Percentiles rank a stretch among this genome's conserved stretches.
These are phyloP conservation scores for Tolypocladium ovalisporum DNA, from an alignment of 2,329 filamentous ascomycete genomes.

Conservation along the genomic window DNA sequence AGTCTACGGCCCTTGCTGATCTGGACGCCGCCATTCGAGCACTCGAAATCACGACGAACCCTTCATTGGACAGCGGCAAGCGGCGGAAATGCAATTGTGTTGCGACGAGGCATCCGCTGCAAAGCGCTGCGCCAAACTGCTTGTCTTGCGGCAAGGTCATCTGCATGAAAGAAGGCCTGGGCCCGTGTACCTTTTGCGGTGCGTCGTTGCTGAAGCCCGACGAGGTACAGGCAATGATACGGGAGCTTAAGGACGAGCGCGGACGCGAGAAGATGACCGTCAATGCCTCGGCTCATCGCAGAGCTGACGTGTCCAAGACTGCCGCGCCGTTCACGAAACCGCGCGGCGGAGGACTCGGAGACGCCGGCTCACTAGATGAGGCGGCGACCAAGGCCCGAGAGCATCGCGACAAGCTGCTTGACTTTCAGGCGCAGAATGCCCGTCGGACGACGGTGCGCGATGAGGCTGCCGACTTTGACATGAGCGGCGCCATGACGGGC, in stretches of 20 bases:
- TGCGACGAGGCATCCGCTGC: conserved; percentile 74
- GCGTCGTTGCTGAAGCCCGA: conserved; percentile 57
- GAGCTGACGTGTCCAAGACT: conserved; percentile 51
- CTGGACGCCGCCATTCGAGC: conserved; percentile 74
- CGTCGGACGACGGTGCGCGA: conserved; percentile 75
- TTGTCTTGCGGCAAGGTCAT: conserved; percentile 88
- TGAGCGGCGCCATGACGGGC: conserved; percentile 31
- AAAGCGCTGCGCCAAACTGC: conserved; percentile 89
- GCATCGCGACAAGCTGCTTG: conserved; percentile 71
- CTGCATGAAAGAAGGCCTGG: conserved; percentile 86
- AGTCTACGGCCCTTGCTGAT: conserved; percentile 61
- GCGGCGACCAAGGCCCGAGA: conserved; percentile 60
- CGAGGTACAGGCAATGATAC: conserved; percentile 79
- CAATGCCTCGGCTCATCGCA: conserved; percentile 61
- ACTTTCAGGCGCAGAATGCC: conserved; percentile 79
- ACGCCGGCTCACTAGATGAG: conserved; percentile 31
- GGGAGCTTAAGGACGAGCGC: conserved; percentile 71
- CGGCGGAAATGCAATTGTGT: conserved; percentile 76
- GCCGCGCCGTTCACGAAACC: conserved; percentile 49
- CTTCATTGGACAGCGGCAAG: conserved; percentile 44
- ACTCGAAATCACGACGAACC: conserved; percentile 88
- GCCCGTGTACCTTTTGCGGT: conserved; percentile 86
- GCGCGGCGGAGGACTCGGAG: conserved; percentile 18
- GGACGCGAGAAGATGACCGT: conserved; percentile 77
- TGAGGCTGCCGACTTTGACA: conserved; percentile 60